Evolutionary conservation across 208 protist genomes (phyloP), one percentile per base, ranked within the genome.

Genomic region (Acanthamoeba divionensis): DNA sequence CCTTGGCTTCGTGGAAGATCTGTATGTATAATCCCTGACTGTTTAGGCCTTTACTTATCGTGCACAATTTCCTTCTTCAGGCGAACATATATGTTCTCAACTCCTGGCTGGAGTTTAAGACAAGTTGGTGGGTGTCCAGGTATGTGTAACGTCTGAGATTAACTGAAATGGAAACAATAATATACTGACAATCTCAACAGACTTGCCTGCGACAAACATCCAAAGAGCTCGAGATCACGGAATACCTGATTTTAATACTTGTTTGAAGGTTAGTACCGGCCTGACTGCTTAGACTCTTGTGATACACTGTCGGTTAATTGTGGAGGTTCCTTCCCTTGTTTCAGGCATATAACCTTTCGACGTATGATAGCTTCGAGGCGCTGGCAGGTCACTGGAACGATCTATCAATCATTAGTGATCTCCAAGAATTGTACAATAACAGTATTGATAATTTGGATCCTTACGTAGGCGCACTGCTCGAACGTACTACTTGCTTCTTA

Each of bases 11-110:
- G 73, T 83, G 29, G 73, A 83, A 7, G 73, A 83, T 41, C 24
- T 83, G 73, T 82, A 57, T 50, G 71, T 57, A 5, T 31, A 73
- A 4, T 6, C 10, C 57, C 33, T 65, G n/a, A n/a, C 57, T 65
- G 8, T 67, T 67, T 8, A 67, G 26, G 10, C 60, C 60, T 15
- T 15, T 67, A 8, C 60, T 67, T n/a, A n/a, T 67, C 60, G 10
- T n/a, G 60, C 18, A n/a, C 15, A 18, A 18, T 57, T 29, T 36
- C 55, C 55, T 29, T n/a, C 55, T 2, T 65, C 6, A 75, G 66
- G 6, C 66, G 66, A 12, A 83, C 57, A 29, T 83, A 83, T 38
- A 83, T 83, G 73, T 83, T 83, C 73, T 83, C 73, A 47, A 83
- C 73, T 8, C 73, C 73, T 21, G 63, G 50, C 4, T 83, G 73